Base-by-base conservation (phyloP, 2,329 filamentous ascomycete species). In the Sclerotinia subarctica region DNA sequence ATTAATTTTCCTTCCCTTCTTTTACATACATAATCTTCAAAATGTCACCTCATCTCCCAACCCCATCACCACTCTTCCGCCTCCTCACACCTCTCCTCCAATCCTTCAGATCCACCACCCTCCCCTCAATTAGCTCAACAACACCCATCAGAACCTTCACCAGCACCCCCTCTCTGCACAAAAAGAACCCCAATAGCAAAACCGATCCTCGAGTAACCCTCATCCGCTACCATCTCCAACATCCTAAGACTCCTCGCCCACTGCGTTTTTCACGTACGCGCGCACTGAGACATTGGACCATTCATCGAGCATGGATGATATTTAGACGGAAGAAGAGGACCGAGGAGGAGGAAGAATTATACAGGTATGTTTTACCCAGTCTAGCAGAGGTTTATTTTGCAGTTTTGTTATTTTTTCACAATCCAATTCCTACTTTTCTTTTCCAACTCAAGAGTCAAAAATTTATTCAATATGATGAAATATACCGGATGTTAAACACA, bases 211-310 rank as follows among this genome's bases (percentile, higher is more conserved):
- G 72, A 49, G 70, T 73, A n/a, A 86, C 84, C 47, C 77, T 87
- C 67, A 91, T 92, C 78, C 84, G 88, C 74, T 92, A 91, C 81
- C 86, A 89, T 79, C 86, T 92, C 73, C 80, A 85, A 75, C 89
- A 92, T 78, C 88, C 88, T 2, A 80, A 85, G 42, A 90, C 87
- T 8, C 89, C 89, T 0, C 87, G 89, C 17, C 94, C 95, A 0
- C 86, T 99, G 72, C 90, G 93, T 75, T 94, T 98, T 86, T 93
- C 88, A 52, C 93, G 94, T 74, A 91, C 90, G 79, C 89, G 95
- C 68, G 86, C 88, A 80, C 88, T 99, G 72, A 92, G 95, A 58
- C 95, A 99, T 84, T 99, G 95, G 95, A 98, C 95, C 64, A 98
- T 99, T 80, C 94, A 98, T 83, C 93, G 95, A 74, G 94, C 94